Evolutionary conservation across 192 early-diverging fungal genomes (phyloP).

Genomic region (Umbelopsis vinacea): DNA sequence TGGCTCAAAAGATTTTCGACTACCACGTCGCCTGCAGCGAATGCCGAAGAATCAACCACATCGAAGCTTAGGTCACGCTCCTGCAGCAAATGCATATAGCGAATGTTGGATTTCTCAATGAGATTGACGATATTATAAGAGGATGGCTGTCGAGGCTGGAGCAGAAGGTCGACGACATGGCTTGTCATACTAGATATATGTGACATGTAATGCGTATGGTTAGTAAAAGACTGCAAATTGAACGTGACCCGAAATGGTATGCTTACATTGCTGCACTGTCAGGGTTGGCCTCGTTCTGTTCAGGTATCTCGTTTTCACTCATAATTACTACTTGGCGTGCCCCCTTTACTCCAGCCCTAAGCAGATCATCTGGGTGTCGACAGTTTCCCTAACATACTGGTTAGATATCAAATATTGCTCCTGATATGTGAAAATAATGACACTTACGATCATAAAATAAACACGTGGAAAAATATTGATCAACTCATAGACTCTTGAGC

Average conservation of each 20-base stretch:
- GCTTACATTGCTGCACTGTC: conserved; percentile 50
- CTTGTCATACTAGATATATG: conserved; percentile 57
- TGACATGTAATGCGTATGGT: neutral
- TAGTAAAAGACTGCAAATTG: no score
- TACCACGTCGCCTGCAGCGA: conserved; percentile 68
- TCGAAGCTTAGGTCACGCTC: conserved; percentile 45
- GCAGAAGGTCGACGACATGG: conserved; percentile 60
- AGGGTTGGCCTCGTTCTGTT: conserved; percentile 44
- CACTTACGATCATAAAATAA: conserved; percentile 49
- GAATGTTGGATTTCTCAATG: conserved; percentile 58
- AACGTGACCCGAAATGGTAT: neutral
- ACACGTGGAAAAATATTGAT: conserved; percentile 51
- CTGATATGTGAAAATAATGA: neutral
- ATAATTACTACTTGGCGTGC: conserved; percentile 55
- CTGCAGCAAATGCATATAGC: conserved; percentile 55
- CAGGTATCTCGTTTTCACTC: conserved; percentile 41
- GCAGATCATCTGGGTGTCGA: conserved; percentile 49
- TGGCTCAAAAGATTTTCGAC: conserved; percentile 57
- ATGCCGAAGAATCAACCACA: conserved; percentile 60
- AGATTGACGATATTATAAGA: conserved; percentile 50
- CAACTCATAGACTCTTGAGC: conserved; percentile 41
- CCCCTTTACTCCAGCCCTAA: conserved; percentile 47
- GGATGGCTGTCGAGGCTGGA: conserved; percentile 35
- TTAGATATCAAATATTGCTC: neutral
- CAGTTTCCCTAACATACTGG: conserved; percentile 44